Conservation (phyloP, 75 land plant genomes). For the Picea glauca region DNA sequence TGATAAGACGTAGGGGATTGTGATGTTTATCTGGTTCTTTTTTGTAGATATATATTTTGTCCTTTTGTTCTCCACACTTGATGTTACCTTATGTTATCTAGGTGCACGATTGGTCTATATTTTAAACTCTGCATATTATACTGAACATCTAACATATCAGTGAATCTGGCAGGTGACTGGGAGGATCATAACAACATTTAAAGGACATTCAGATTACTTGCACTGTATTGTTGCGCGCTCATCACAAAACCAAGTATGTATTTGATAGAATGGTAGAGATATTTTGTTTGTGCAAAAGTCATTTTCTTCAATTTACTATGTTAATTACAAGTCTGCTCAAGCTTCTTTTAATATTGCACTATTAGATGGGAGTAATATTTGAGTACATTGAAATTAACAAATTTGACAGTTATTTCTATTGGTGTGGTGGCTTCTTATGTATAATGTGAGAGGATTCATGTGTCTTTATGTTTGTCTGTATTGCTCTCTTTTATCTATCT, state of each 20-base stretch:
- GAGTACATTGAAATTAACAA: neutral
- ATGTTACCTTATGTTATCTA: neutral
- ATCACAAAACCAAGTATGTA: constrained; percentile 68
- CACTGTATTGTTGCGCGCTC: constrained; percentile 66
- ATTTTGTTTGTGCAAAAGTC: neutral
- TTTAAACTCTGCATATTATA: too few species aligned
- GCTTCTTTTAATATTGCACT: neutral
- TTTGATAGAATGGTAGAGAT: neutral
- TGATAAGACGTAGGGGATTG: neutral
- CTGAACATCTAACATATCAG: too few species aligned
- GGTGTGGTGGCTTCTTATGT: too few species aligned
- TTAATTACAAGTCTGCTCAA: neutral
- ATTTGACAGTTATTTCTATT: neutral
- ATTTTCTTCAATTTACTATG: neutral
- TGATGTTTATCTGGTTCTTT: neutral
- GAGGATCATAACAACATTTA: constrained; percentile 49
- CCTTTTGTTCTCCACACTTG: neutral
- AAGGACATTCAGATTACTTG: constrained; percentile 82
- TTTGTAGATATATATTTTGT: neutral
- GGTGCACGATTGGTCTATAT: too few species aligned
- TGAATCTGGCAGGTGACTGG: constrained; percentile 48
- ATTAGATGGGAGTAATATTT: too few species aligned
- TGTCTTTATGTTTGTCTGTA: too few species aligned
- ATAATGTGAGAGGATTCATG: too few species aligned
- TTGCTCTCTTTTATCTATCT: too few species aligned